Percentiles rank a stretch among this genome's conserved stretches.
Conservation (phyloP, 2,329 filamentous ascomycete species). For the Byssochlamys sp. region DNA sequence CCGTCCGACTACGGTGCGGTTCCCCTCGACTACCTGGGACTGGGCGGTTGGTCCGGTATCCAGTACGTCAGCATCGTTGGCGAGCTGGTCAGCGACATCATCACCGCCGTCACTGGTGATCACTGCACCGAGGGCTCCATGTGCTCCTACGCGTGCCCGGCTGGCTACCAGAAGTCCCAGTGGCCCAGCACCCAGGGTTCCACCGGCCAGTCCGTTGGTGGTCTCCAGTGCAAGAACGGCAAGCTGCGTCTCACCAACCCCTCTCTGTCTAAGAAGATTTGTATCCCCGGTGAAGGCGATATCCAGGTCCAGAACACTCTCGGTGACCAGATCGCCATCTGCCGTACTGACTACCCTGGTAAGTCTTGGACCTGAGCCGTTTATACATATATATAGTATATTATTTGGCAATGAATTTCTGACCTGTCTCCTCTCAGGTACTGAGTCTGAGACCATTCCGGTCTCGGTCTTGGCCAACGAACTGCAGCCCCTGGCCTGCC, state of each 20-base stretch:
- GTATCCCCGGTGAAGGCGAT: slow-evolving; percentile 60
- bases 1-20: slow-evolving; percentile 74
- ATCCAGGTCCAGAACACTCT: slow-evolving; percentile 71
- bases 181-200: slow-evolving; percentile 72
- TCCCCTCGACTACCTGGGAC: slow-evolving; percentile 55
- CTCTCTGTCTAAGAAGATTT: slow-evolving; percentile 57
- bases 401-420: background rate
- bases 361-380: slow-evolving; percentile 12
- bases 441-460: slow-evolving; percentile 77
- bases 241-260: slow-evolving; percentile 69
- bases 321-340: slow-evolving; percentile 57
- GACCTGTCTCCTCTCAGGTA: slow-evolving; percentile 35
- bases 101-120: slow-evolving; percentile 52
- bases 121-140: slow-evolving; percentile 55
- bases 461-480: slow-evolving; percentile 50
- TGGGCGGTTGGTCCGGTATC: slow-evolving; percentile 70
- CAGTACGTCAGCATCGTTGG: slow-evolving; percentile 52
- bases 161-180: slow-evolving; percentile 84
- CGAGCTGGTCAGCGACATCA: slow-evolving; percentile 54
- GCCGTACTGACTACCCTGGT: slow-evolving; percentile 94
- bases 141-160: slow-evolving; percentile 90
- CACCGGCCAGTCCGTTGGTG: slow-evolving; percentile 77
- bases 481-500: slow-evolving; percentile 61
- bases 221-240: slow-evolving; percentile 64
- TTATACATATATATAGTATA: background rate